Conservation (phyloP, 2,329 filamentous ascomycete genomes). For the Curvularia sp. region DNA sequence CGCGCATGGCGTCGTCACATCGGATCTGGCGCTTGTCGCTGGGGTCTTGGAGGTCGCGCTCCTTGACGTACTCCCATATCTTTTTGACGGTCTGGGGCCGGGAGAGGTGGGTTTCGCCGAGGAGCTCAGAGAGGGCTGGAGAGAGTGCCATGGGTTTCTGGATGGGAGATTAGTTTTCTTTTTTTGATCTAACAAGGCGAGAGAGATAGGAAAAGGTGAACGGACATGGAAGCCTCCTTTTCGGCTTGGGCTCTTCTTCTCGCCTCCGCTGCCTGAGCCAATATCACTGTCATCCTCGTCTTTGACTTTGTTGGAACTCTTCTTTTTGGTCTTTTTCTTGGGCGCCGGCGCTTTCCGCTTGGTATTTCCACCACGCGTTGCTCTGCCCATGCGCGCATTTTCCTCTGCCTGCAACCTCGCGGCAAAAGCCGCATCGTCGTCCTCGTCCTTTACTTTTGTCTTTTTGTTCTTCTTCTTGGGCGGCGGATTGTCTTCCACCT, state of each 20-base stretch:
- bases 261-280: constrained; percentile 64
- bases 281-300: constrained; percentile 81
- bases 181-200: constrained; percentile 13
- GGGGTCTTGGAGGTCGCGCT: constrained; percentile 86
- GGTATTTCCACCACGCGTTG: constrained; percentile 75
- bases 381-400: constrained; percentile 70
- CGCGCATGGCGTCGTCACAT: constrained; percentile 90
- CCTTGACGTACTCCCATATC: constrained; percentile 95
- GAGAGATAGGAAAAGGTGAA: constrained; percentile 8
- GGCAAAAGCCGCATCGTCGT: constrained; percentile 85
- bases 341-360: constrained; percentile 63
- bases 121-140: constrained; percentile 70
- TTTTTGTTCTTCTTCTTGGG: constrained; percentile 68
- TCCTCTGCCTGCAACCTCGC: constrained; percentile 91
- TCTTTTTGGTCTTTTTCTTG: constrained; percentile 75
- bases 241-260: constrained; percentile 71
- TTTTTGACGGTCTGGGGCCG: constrained; percentile 95
- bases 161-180: constrained; percentile 45
- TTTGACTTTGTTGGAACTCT: constrained; percentile 72
- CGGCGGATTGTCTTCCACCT: constrained; percentile 49
- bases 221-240: constrained; percentile 89
- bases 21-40: constrained; percentile 89
- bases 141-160: constrained; percentile 79
- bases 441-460: constrained; percentile 70
- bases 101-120: constrained; percentile 81